Percentiles rank a stretch among this genome's conserved stretches.
phyloP scores from a whole-genome alignment of 2,329 filamentous ascomycete species.

The Lachnellula subtilissima region DNA sequence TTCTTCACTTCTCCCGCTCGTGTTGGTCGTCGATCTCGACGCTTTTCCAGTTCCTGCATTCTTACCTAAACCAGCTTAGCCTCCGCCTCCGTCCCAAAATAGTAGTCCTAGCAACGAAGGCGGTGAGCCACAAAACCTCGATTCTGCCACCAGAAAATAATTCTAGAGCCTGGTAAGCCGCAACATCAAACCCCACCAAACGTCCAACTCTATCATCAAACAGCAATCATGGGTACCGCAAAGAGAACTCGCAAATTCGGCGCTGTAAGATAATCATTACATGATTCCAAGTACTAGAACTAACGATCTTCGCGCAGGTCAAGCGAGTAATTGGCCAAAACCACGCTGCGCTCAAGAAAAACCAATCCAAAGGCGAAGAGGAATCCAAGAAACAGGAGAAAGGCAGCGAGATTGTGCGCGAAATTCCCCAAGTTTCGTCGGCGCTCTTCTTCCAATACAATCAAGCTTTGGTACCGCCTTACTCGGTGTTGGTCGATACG shows the following conservation, averaged over 20 bases:
- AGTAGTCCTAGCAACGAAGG: conserved; percentile 12
- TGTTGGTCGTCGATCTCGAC: too few relatives aligned
- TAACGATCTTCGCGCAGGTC: conserved; percentile 37
- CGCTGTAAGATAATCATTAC: conserved; percentile 40
- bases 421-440: conserved; percentile 76
- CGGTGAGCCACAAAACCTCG: neutral
- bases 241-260: conserved; percentile 94
- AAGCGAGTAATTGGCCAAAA: conserved; percentile 79
- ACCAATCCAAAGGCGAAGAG: conserved; percentile 63
- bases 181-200: neutral
- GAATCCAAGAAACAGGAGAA: conserved; percentile 52
- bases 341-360: conserved; percentile 78
- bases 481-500: conserved; percentile 63
- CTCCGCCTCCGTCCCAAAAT: neutral
- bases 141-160: neutral
- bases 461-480: conserved; percentile 77
- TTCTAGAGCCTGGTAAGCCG: neutral
- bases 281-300: conserved; percentile 16
- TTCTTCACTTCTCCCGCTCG: too few relatives aligned
- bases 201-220: neutral
- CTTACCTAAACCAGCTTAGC: too few relatives aligned
- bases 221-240: conserved; percentile 64
- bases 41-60: too few relatives aligned
- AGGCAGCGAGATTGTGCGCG: conserved; percentile 61
- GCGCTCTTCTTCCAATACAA: conserved; percentile 88